phyloP scores from a whole-genome alignment of 495 filamentous ascomycete genomes.

The Daldinia vernicosa region DNA sequence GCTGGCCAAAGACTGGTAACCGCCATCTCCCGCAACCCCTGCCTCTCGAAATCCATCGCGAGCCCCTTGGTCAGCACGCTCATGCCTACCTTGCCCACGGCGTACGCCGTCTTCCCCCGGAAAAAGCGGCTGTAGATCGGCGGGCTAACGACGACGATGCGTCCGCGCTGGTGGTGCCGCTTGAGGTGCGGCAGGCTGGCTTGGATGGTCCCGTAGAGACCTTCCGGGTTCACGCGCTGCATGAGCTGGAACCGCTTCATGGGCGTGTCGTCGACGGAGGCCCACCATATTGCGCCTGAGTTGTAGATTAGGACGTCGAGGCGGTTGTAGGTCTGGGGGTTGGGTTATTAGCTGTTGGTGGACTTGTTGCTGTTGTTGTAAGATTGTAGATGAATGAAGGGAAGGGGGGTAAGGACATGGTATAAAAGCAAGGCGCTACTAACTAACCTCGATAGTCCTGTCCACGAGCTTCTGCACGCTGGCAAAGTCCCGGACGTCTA shows the following conservation, averaged over 20 bases:
- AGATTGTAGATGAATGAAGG: background rate
- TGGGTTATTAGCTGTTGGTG: too few relatives aligned
- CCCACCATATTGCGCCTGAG: slow-evolving; percentile 89
- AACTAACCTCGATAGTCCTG: slow-evolving; percentile 63
- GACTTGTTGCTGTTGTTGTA: background rate
- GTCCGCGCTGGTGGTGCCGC: slow-evolving; percentile 60
- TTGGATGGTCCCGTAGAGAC: slow-evolving; percentile 74
- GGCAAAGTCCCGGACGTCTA: slow-evolving; percentile 72
- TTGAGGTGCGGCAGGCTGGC: slow-evolving; percentile 67
- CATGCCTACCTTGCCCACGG: slow-evolving; percentile 88
- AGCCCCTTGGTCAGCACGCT: slow-evolving; percentile 81
- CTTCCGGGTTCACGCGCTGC: slow-evolving; percentile 83
- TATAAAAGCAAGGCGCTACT: background rate
- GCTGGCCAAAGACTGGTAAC: slow-evolving; percentile 88
- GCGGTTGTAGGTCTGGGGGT: slow-evolving; percentile 60
- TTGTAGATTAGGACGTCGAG: slow-evolving; percentile 85
- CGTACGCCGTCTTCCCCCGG: slow-evolving; percentile 86
- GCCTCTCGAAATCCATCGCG: slow-evolving; percentile 81
- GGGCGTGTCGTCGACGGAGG: slow-evolving; percentile 75
- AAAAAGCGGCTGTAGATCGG: slow-evolving; percentile 89
- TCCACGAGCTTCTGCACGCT: slow-evolving; percentile 71
- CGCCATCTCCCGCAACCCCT: slow-evolving; percentile 73
- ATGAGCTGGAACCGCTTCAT: slow-evolving; percentile 82
- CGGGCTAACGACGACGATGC: slow-evolving; percentile 83
- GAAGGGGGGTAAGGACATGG: background rate